Percentiles rank a stretch among this genome's conserved stretches.
Conservation (phyloP, 2,329 filamentous ascomycete species). For the Pseudogymnoascus sp. region DNA sequence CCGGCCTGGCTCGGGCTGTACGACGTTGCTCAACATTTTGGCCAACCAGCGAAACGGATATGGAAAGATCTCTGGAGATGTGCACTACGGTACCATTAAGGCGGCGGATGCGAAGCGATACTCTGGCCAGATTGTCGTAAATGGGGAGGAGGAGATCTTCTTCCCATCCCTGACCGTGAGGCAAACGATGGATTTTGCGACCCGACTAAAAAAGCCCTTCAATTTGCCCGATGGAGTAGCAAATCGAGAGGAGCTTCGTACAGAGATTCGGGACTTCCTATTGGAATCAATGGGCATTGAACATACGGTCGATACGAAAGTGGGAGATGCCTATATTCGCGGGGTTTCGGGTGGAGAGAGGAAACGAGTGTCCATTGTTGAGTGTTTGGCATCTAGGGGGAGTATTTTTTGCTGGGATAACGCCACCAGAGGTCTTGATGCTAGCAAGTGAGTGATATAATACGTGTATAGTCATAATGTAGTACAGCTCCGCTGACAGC, state of each 20-base stretch:
- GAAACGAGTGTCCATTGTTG: slow-evolving; percentile 53
- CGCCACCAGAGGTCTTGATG: slow-evolving; percentile 56
- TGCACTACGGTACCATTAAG: slow-evolving; percentile 43
- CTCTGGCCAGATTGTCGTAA: slow-evolving; percentile 48
- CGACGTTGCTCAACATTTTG: slow-evolving; percentile 61
- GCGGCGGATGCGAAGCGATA: slow-evolving; percentile 37
- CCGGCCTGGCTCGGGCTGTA: slow-evolving; percentile 61
- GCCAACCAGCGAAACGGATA: slow-evolving; percentile 56
- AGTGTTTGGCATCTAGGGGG: slow-evolving; percentile 28
- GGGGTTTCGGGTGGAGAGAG: slow-evolving; percentile 54
- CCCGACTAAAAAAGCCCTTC: slow-evolving; percentile 51
- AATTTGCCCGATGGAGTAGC: slow-evolving; percentile 34
- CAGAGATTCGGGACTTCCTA: slow-evolving; percentile 43
- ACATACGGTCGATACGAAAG: slow-evolving; percentile 47
- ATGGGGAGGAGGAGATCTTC: slow-evolving; percentile 43
- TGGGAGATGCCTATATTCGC: slow-evolving; percentile 50
- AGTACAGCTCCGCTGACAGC: slow-evolving; percentile 53
- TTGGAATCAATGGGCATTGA: slow-evolving; percentile 34
- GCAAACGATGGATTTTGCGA: slow-evolving; percentile 45
- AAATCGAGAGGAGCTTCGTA: slow-evolving; percentile 36
- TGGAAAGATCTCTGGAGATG: slow-evolving; percentile 47
- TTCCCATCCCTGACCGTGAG: slow-evolving; percentile 43
- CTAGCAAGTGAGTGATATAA: slow-evolving; percentile 35
- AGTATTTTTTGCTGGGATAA: slow-evolving; percentile 59
- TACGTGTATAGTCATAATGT: slow-evolving; percentile 52